Evolutionary conservation across 352 stramenopile species (phyloP).

Genomic region (Plasmopara viticola): DNA sequence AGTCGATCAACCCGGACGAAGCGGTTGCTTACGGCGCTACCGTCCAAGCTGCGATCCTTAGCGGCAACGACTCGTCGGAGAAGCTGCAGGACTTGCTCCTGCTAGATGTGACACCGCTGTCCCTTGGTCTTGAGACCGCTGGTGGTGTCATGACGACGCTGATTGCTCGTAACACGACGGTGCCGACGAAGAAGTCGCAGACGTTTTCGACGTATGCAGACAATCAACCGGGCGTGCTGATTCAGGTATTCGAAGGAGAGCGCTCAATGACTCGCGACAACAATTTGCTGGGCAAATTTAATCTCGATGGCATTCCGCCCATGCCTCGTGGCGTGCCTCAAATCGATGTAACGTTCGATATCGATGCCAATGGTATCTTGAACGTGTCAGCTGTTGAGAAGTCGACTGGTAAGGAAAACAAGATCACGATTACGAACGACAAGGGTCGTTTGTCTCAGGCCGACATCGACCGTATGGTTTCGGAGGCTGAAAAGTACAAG

Average conservation of each 20-base stretch:
- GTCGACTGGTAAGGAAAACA: slow-evolving; percentile 94
- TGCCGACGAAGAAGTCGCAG: too few species aligned
- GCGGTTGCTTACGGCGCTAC: slow-evolving; percentile 98
- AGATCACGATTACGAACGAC: slow-evolving; percentile 99
- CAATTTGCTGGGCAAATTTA: slow-evolving; percentile 98
- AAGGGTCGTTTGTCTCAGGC: slow-evolving; percentile 98
- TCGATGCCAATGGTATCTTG: slow-evolving; percentile 99
- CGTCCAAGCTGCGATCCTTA: slow-evolving; percentile 90
- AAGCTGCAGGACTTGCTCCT: slow-evolving; percentile 88
- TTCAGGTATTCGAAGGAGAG: slow-evolving; percentile 97
- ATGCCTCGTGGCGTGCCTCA: slow-evolving; percentile 96
- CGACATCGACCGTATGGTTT: slow-evolving; percentile 99
- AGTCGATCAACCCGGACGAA: slow-evolving; percentile 96
- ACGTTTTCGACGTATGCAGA: too few species aligned
- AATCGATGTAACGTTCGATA: slow-evolving; percentile 99
- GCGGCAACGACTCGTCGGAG: slow-evolving; percentile 45
- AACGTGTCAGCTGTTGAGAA: slow-evolving; percentile 98
- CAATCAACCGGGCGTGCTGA: slow-evolving; percentile 91
- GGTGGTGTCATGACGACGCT: too few species aligned
- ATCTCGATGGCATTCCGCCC: slow-evolving; percentile 96
- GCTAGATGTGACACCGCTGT: slow-evolving; percentile 97
- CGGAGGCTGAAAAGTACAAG: slow-evolving; percentile 96
- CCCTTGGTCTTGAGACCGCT: slow-evolving; percentile 97
- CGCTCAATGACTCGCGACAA: slow-evolving; percentile 99
- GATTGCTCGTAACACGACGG: too few species aligned